A percentile compares a stretch with the other conserved stretches of the same genome.
phyloP scores from a whole-genome alignment of 805 yeast species.

The Yarrowia phangngaensis region DNA sequence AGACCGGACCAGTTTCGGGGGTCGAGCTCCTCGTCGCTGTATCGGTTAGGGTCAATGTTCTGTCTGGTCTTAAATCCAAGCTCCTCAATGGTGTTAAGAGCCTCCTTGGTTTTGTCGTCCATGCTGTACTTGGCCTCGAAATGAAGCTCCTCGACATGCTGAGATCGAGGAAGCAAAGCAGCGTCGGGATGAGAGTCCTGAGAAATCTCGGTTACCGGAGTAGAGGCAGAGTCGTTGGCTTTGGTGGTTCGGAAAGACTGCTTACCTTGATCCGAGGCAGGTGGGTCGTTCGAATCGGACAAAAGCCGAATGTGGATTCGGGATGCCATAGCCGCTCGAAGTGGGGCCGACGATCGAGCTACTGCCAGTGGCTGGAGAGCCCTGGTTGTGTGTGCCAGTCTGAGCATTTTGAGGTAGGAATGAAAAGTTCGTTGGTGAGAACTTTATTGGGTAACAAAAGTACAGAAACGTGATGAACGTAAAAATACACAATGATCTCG shows the following conservation, averaged over 20 bases:
- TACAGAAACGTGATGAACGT: too few relatives aligned
- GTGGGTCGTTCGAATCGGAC: conserved; percentile 1
- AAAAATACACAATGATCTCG: too few relatives aligned
- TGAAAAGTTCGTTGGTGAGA: conserved; percentile 8
- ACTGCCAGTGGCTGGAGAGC: neutral
- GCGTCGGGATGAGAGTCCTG: neutral
- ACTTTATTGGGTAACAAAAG: neutral
- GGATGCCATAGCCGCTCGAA: neutral
- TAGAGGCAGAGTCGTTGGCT: neutral
- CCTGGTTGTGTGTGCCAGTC: conserved; percentile 22
- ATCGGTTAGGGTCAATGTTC: conserved; percentile 6
- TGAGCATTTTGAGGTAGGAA: conserved; percentile 11
- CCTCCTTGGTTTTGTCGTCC: conserved; percentile 2
- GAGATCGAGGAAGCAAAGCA: neutral
- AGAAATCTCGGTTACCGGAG: neutral
- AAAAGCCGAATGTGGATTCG: neutral
- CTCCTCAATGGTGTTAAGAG: conserved; percentile 19
- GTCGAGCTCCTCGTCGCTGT: conserved; percentile 15
- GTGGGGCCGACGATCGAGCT: neutral
- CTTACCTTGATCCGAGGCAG: neutral
- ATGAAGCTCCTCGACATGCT: conserved; percentile 4
- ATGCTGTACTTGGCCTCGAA: conserved; percentile 1
- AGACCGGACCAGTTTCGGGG: conserved; percentile 11
- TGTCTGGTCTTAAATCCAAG: conserved; percentile 8
- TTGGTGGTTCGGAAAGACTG: conserved; percentile 4